Conservation (phyloP, 78 protist species). For the Salpingoeca rosetta region DNA sequence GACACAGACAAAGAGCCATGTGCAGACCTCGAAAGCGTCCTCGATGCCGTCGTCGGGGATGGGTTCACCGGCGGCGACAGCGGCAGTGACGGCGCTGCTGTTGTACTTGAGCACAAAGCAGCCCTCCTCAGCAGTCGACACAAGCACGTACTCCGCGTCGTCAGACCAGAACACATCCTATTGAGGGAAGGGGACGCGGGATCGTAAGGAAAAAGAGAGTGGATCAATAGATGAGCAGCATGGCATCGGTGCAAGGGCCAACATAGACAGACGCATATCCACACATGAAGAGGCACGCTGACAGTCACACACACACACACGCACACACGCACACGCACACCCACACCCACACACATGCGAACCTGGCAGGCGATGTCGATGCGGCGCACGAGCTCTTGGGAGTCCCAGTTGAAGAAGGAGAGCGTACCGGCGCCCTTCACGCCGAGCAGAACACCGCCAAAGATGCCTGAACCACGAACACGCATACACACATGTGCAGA, state of each 20-base stretch:
- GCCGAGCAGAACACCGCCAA: slow-evolving; percentile 85
- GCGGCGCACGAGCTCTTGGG: slow-evolving; percentile 59
- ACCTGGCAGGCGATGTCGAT: slow-evolving; percentile 80
- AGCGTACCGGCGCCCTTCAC: slow-evolving; percentile 50
- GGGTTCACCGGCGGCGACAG: slow-evolving; percentile 45
- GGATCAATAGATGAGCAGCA: background rate
- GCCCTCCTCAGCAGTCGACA: slow-evolving; percentile 63
- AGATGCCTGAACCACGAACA: too few relatives aligned
- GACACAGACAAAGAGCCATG: background rate
- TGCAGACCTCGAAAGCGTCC: slow-evolving; percentile 67
- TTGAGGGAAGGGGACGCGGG: background rate
- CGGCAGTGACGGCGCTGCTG: slow-evolving; percentile 38
- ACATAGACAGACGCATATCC: too few relatives aligned
- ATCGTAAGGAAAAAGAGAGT: background rate
- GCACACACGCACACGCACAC: too few relatives aligned
- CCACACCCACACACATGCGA: too few relatives aligned
- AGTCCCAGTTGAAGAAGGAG: slow-evolving; percentile 91
- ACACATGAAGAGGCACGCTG: slow-evolving; percentile 33
- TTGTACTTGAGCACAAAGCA: slow-evolving; percentile 74
- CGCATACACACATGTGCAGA: too few relatives aligned
- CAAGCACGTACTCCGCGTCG: slow-evolving; percentile 48
- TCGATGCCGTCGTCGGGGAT: slow-evolving; percentile 79
- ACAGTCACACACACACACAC: too few relatives aligned
- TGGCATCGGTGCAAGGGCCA: background rate
- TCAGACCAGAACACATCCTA: slow-evolving; percentile 78